These are phyloP conservation scores for Neckera pumila DNA, from an alignment of 225 moss, liverwort and hornwort species.

Conservation along the genomic window DNA sequence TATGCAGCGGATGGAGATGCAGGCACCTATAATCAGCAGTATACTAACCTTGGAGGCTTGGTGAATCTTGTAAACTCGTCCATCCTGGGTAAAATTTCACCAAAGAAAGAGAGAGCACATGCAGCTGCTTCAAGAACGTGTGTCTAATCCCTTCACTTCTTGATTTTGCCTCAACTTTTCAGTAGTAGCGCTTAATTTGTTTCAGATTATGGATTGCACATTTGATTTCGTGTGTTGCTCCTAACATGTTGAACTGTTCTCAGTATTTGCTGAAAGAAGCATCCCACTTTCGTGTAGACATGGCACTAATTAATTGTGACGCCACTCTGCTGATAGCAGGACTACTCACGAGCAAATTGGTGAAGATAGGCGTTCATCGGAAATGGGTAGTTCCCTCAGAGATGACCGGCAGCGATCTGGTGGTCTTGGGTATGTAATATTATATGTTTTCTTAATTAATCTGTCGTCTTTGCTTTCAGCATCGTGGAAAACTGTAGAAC, in stretches of 20 bases:
- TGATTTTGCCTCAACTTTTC: neutral
- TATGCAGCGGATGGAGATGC: slow-evolving; percentile 56
- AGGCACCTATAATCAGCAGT: slow-evolving; percentile 68
- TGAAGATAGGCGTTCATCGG: slow-evolving; percentile 14
- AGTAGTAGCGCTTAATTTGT: neutral
- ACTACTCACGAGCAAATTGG: slow-evolving; percentile 1
- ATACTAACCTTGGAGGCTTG: slow-evolving; percentile 61
- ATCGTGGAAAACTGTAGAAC: neutral
- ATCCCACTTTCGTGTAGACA: neutral
- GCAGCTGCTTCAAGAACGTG: slow-evolving; percentile 32
- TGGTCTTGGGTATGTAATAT: slow-evolving; percentile 36
- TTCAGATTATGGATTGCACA: neutral
- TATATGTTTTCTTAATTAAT: neutral
- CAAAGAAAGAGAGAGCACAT: slow-evolving; percentile 20
- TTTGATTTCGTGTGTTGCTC: neutral
- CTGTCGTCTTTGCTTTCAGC: neutral
- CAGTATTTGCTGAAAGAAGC: neutral
- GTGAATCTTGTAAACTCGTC: slow-evolving; percentile 52
- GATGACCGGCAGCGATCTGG: slow-evolving; percentile 48
- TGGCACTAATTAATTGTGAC: neutral
- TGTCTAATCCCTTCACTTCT: neutral
- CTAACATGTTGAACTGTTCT: neutral
- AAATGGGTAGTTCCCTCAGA: slow-evolving; percentile 20
- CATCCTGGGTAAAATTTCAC: slow-evolving; percentile 44
- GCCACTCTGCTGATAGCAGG: slow-evolving; percentile 1